Evolutionary conservation across 2,329 filamentous ascomycete species (phyloP), one percentile per base, ranked within the genome.

Genomic region (Phyllosticta ampelicida): DNA sequence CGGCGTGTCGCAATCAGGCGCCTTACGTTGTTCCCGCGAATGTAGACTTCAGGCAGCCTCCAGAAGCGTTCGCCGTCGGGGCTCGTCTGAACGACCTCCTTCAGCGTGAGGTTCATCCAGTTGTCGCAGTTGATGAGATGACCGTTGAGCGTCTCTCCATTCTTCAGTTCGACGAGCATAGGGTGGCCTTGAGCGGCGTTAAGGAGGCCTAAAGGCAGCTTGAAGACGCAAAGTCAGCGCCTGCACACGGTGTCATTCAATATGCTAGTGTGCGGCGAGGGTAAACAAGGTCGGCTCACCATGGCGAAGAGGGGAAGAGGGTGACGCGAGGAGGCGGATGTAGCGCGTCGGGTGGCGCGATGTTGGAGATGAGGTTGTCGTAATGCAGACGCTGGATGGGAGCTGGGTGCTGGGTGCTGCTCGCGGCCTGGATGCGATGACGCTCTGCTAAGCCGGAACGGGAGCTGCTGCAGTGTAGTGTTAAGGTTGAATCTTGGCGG

Each of bases 41-140:
- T 89, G 70, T 99, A 99, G 60, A 92, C 90, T 73, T 99, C 95
- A 36, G 90, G 86, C 74, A 99, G 77, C 69, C 90, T 82, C 73
- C 90, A 87, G 74, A 99, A 99, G 70, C 88, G 91, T 74, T 97
- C 91, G 62, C 90, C 94, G 68, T 97, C 92, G 21, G 92, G 86
- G 70, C 87, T 96, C 18, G 94, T 97, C 75, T 97, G 92, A 36
- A 97, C 89, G 20, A 99, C 95, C 73, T 97, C 94, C 74, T 94
- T 95, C 64, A 99, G 77, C 1, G 92, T 97, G 66, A 99, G 78
- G 77, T 99, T 99, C 94, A 99, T 99, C 90, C 94, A 99, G 53
- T 92, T 99, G 74, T 99, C 94, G 84, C 92, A 99, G 73, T 87
- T 90, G 73, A 96, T 87, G 60, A 99, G 80, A 70, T 96, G 90